Percentiles rank a stretch among this genome's conserved stretches.
These are phyloP conservation scores for Tulasnella calospora DNA, from an alignment of 768 basidiomycete genomes.

Conservation along the genomic window DNA sequence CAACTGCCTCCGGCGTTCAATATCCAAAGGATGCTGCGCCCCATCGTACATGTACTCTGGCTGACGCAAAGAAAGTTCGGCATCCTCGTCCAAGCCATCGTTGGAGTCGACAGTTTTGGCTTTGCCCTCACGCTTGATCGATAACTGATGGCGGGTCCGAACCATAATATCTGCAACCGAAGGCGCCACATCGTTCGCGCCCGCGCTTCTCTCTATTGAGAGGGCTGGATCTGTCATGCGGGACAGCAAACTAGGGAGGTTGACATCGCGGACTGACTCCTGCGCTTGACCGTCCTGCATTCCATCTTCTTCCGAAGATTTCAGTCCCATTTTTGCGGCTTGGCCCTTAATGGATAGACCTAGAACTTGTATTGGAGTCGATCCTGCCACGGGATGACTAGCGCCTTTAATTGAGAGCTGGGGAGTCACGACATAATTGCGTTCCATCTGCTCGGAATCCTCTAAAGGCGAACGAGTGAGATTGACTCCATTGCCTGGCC, in stretches of 20 bases:
- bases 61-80: not conserved
- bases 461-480: not conserved
- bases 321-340: slow-evolving; percentile 10
- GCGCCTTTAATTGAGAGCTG: slow-evolving; percentile 13
- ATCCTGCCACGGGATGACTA: not conserved
- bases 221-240: slow-evolving; percentile 8
- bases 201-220: not conserved
- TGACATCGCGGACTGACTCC: not conserved
- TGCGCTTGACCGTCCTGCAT: not conserved
- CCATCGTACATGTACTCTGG: not conserved
- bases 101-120: not conserved
- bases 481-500: not conserved
- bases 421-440: not conserved
- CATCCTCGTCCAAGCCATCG: not conserved
- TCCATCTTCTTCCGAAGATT: not conserved
- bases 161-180: slow-evolving; percentile 16
- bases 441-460: not conserved
- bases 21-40: not conserved
- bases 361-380: not conserved
- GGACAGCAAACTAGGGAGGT: not conserved
- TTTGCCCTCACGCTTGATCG: not conserved
- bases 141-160: not conserved
- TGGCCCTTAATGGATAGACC: slow-evolving; percentile 20
- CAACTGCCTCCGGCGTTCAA: not conserved
- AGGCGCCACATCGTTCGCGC: not conserved